phyloP scores from a whole-genome alignment of 768 basidiomycete species.

The Inosperma sp. region DNA sequence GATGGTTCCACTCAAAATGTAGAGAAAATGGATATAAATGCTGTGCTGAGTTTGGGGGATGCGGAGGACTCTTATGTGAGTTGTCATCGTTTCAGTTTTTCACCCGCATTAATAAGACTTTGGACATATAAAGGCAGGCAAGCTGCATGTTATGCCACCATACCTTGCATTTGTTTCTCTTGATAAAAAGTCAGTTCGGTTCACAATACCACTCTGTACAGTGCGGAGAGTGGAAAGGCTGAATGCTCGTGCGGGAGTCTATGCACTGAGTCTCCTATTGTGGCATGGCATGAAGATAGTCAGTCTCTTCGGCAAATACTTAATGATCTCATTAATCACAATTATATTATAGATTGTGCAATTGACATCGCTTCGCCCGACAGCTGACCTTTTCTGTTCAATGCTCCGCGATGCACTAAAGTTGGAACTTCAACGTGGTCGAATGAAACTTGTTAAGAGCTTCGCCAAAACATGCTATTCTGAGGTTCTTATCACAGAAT shows the following conservation, averaged over 20 bases:
- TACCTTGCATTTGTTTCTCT: conserved; percentile 88
- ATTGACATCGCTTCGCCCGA: conserved; percentile 87
- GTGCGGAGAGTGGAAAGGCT: conserved; percentile 91
- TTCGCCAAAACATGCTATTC: conserved; percentile 94
- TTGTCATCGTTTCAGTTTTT: conserved; percentile 18
- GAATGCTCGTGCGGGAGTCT: conserved; percentile 90
- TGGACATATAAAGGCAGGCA: conserved; percentile 64
- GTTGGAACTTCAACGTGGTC: conserved; percentile 79
- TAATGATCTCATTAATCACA: conserved; percentile 23
- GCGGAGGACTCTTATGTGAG: conserved; percentile 94
- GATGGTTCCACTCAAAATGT: conserved; percentile 35
- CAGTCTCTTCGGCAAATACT: too few species aligned
- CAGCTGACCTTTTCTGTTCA: conserved; percentile 89
- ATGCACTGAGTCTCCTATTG: conserved; percentile 89
- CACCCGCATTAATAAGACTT: not conserved
- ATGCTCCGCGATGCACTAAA: conserved; percentile 87
- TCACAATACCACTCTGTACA: conserved; percentile 87
- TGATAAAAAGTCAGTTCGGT: conserved; percentile 88
- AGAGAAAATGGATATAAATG: conserved; percentile 84
- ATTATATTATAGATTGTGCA: conserved; percentile 66
- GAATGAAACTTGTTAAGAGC: conserved; percentile 89
- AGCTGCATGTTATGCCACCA: conserved; percentile 81
- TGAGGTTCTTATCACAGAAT: conserved; percentile 69
- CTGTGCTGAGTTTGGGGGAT: conserved; percentile 76
- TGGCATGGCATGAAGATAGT: conserved; percentile 97